Evolutionary conservation across 2,329 filamentous ascomycete species (phyloP).

Genomic region (Blastomyces emzantsi): DNA sequence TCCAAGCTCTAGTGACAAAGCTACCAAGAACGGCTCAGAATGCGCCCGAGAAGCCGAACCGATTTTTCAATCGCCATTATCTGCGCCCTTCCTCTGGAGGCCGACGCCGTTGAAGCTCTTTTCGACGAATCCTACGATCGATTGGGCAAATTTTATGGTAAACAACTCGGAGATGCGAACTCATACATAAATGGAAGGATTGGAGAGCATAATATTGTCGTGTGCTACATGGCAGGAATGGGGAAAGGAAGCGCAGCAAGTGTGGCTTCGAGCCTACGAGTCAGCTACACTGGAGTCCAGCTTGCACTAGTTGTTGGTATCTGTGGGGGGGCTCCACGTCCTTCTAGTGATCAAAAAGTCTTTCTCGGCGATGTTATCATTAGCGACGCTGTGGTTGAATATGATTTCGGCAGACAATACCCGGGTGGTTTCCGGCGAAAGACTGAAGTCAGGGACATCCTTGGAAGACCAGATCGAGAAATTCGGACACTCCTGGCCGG

Average conservation of each 20-base stretch:
- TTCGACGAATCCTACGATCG: conserved; percentile 13
- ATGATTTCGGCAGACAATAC: conserved; percentile 23
- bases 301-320: conserved; percentile 34
- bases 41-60: background rate
- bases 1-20: background rate
- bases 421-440: conserved; percentile 16
- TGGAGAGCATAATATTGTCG: conserved; percentile 24
- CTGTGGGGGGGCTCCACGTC: conserved; percentile 32
- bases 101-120: background rate
- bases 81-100: background rate
- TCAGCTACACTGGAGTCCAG: conserved; percentile 27
- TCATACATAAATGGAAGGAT: conserved; percentile 24
- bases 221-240: conserved; percentile 24
- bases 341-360: conserved; percentile 3
- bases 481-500: conserved; percentile 18
- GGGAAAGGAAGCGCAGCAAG: conserved; percentile 21
- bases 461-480: conserved; percentile 19
- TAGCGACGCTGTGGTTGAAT: conserved; percentile 19
- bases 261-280: conserved; percentile 25
- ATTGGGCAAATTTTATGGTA: conserved; percentile 18
- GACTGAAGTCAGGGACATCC: background rate
- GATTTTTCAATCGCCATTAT: background rate
- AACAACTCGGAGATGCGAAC: conserved; percentile 23
- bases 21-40: background rate
- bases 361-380: conserved; percentile 27